phyloP scores from a whole-genome alignment of 129 eudicot species.

The Chrysanthemum seticuspe region DNA sequence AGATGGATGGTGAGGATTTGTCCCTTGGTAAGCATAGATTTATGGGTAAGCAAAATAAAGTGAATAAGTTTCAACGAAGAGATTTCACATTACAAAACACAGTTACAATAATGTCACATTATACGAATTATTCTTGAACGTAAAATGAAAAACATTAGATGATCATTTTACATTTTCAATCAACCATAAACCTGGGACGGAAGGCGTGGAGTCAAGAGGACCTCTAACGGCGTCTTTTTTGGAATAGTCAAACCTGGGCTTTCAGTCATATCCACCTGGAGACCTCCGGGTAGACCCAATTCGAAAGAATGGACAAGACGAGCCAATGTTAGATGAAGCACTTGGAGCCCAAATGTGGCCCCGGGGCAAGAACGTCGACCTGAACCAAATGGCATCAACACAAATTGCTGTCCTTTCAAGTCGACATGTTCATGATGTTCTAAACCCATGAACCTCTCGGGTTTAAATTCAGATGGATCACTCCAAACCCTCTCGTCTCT shows the following conservation, averaged over 20 bases:
- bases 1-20: too few relatives aligned
- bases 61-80: too few relatives aligned
- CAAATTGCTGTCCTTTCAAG: constrained; percentile 25
- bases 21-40: too few relatives aligned
- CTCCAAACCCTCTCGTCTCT: constrained; percentile 36
- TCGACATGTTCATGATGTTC: constrained; percentile 30
- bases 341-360: constrained; percentile 15
- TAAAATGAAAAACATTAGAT: neutral
- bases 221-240: constrained; percentile 33
- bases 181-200: constrained; percentile 8
- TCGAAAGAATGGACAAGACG: constrained; percentile 41
- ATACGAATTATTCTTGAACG: neutral
- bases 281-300: constrained; percentile 1
- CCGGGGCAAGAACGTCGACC: constrained; percentile 53
- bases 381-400: constrained; percentile 41
- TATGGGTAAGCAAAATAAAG: too few relatives aligned
- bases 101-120: too few relatives aligned
- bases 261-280: constrained; percentile 36
- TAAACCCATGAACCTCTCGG: constrained; percentile 38
- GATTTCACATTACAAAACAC: too few relatives aligned
- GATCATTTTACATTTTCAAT: neutral
- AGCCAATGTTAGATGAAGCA: constrained; percentile 38
- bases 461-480: constrained; percentile 27
- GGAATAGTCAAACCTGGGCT: constrained; percentile 31
- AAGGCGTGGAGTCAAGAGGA: constrained; percentile 29